Evolutionary conservation across 148 eudicot genomes (phyloP).

Genomic region (Fagopyrum esculentum): DNA sequence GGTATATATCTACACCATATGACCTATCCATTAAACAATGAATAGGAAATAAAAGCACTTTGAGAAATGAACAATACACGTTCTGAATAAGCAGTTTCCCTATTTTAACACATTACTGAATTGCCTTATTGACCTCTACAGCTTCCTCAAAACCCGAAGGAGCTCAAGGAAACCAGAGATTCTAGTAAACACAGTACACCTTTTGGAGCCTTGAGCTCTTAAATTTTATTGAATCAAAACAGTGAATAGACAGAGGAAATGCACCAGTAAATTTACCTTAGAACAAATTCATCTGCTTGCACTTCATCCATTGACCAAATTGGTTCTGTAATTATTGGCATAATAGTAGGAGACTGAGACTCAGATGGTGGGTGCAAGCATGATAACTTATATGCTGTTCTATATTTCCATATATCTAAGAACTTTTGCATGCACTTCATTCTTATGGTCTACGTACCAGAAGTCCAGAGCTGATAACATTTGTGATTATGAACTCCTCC

Average conservation of each 20-base stretch:
- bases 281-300: not conserved
- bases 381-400: too few relatives aligned
- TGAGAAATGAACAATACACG: not conserved
- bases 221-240: not conserved
- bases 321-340: too few relatives aligned
- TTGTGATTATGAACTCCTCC: not conserved
- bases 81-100: not conserved
- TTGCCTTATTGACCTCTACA: not conserved
- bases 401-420: too few relatives aligned
- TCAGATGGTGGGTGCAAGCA: too few relatives aligned
- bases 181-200: not conserved
- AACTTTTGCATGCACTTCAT: too few relatives aligned
- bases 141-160: not conserved
- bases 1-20: not conserved
- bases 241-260: not conserved
- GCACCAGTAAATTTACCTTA: not conserved
- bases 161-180: conserved; percentile 2
- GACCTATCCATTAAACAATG: not conserved
- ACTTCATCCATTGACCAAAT: too few relatives aligned
- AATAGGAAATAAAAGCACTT: not conserved
- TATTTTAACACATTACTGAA: not conserved
- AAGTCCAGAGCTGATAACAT: too few relatives aligned
- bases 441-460: too few relatives aligned
- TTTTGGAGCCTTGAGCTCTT: not conserved
- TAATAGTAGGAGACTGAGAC: too few relatives aligned